Percentiles rank a stretch among this genome's conserved stretches.
phyloP scores from a whole-genome alignment of 768 basidiomycete genomes.

The Termitomyces sp. region DNA sequence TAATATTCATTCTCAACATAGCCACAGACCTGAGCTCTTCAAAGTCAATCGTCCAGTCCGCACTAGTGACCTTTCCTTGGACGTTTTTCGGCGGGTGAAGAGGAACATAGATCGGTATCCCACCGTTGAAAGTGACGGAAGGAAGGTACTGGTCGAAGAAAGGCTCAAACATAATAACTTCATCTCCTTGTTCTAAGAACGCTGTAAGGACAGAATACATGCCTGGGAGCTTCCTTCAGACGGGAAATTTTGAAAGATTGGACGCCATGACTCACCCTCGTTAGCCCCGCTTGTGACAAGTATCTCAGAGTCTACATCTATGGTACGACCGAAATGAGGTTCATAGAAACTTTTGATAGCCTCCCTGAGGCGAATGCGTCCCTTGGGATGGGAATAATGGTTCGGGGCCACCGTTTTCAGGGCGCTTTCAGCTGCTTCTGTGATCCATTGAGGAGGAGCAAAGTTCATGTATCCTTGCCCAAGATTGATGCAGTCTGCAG shows the following conservation, averaged over 20 bases:
- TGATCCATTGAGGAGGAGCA: constrained; percentile 75
- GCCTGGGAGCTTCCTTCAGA: constrained; percentile 39
- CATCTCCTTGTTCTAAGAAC: constrained; percentile 88
- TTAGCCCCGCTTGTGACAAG: constrained; percentile 96
- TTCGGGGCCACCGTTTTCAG: constrained; percentile 58
- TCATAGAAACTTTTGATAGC: constrained; percentile 83
- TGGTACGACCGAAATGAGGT: constrained; percentile 57
- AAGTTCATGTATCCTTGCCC: constrained; percentile 97
- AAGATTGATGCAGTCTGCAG: constrained; percentile 90
- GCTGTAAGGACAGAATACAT: constrained; percentile 93
- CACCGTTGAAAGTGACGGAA: constrained; percentile 91
- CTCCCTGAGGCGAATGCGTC: constrained; percentile 79
- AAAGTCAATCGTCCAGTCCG: constrained; percentile 89
- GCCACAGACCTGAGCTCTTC: constrained; percentile 69
- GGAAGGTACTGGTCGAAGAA: constrained; percentile 97
- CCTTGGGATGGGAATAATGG: constrained; percentile 91
- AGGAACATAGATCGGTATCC: constrained; percentile 90
- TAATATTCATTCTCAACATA: constrained; percentile 10
- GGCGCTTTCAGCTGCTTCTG: constrained; percentile 66
- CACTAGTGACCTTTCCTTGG: constrained; percentile 44
- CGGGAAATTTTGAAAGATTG: neutral
- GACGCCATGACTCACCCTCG: constrained; percentile 57
- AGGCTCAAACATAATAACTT: constrained; percentile 98
- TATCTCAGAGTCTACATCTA: constrained; percentile 85
- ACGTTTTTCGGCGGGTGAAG: constrained; percentile 74